phyloP scores from a whole-genome alignment of 2,329 filamentous ascomycete genomes.

The Diaporthe vexans region DNA sequence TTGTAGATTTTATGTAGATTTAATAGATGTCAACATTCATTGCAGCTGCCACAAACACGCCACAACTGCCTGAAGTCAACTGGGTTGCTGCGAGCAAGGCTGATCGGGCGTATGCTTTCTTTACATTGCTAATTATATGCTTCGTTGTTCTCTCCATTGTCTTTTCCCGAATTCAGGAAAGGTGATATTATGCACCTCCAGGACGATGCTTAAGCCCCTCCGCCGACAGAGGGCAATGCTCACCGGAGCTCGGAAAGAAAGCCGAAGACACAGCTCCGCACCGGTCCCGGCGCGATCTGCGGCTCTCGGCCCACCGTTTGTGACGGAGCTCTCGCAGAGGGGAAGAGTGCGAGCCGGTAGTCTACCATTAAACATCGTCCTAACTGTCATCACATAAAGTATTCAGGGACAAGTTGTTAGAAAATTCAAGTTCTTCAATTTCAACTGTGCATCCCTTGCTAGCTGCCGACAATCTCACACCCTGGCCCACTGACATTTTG shows the following conservation, averaged over 20 bases:
- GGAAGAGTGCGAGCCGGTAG: neutral
- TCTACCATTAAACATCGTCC: neutral
- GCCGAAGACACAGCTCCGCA: neutral
- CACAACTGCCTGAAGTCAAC: no score
- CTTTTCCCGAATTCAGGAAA: no score
- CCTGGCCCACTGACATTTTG: no score
- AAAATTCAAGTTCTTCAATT: neutral
- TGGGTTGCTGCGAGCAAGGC: no score
- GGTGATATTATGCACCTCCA: no score
- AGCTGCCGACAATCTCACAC: no score
- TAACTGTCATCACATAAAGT: neutral
- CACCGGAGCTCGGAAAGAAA: conserved; percentile 16
- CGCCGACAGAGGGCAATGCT: no score
- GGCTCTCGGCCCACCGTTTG: neutral
- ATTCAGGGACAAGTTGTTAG: neutral
- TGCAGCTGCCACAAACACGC: no score
- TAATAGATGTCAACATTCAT: no score
- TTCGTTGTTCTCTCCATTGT: neutral
- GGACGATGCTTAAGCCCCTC: neutral
- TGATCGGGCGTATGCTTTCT: neutral
- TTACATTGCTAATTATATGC: neutral
- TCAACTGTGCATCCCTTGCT: neutral
- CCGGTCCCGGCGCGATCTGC: conserved; percentile 13
- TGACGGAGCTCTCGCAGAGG: neutral
- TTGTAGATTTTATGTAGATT: no score